Conservation (phyloP, 331 rosid species). For the Saraca asoca region DNA sequence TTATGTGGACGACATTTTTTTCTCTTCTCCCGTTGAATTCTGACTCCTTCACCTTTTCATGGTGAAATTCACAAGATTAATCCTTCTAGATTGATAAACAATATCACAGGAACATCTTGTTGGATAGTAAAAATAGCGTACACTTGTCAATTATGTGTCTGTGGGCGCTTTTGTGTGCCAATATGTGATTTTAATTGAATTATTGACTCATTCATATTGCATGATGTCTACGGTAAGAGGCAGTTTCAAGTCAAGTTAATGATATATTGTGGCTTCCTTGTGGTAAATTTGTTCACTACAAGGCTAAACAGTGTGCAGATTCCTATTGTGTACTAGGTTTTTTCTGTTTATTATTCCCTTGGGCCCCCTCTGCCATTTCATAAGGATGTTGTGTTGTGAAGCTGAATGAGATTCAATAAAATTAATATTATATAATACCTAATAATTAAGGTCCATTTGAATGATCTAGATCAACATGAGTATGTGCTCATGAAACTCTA, state of each 20-base stretch:
- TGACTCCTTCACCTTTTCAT: conserved; percentile 72
- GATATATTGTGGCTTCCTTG: no score
- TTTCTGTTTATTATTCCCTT: no score
- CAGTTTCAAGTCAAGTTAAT: background rate
- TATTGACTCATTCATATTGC: no score
- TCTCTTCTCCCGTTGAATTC: conserved; percentile 75
- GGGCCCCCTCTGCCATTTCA: no score
- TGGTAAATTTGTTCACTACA: background rate
- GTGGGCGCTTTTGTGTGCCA: no score
- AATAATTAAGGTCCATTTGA: conserved; percentile 18
- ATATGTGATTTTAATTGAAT: no score
- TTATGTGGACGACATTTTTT: conserved; percentile 69
- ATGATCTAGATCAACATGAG: conserved; percentile 10
- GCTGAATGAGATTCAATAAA: background rate
- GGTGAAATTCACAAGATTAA: conserved; percentile 32
- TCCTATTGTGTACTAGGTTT: background rate
- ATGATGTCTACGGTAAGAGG: no score
- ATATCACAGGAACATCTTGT: conserved; percentile 20
- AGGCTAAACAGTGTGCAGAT: background rate
- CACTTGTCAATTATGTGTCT: no score
- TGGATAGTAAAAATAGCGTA: no score
- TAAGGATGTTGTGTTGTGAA: conserved; percentile 15
- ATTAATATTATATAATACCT: background rate
- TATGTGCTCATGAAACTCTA: no score
- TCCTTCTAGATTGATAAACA: conserved; percentile 26